A percentile compares a stretch with the other conserved stretches of the same genome.
These are phyloP conservation scores for Cladosporium sp. DNA, from an alignment of 2,329 filamentous ascomycete genomes.

Conservation along the genomic window DNA sequence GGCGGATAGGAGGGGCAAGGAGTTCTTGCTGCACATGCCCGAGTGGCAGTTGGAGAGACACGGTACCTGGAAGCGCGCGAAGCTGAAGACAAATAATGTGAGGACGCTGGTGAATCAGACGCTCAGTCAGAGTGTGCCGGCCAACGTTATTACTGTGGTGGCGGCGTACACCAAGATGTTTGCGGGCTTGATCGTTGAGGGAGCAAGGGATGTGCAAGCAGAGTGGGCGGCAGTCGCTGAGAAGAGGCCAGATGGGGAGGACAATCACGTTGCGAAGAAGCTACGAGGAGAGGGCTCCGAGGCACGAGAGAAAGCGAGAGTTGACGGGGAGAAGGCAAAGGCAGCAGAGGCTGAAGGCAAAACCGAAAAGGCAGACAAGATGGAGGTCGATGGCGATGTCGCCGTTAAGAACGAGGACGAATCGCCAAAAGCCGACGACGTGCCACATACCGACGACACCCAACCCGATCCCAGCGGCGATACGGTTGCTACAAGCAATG, in stretches of 20 bases:
- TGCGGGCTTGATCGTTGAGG: constrained; percentile 73
- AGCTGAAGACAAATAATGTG: constrained; percentile 68
- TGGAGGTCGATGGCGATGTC: constrained; percentile 14
- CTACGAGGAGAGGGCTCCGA: constrained; percentile 28
- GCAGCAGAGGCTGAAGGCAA: constrained; percentile 32
- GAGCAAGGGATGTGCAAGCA: constrained; percentile 68
- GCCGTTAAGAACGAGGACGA: constrained; percentile 9
- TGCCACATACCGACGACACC: constrained; percentile 61
- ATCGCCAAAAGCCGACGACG: constrained; percentile 16
- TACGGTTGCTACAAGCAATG: neutral
- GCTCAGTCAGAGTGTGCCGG: constrained; percentile 75
- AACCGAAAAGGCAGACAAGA: constrained; percentile 23
- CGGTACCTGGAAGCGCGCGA: constrained; percentile 69
- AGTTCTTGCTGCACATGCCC: constrained; percentile 59
- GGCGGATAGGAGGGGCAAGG: constrained; percentile 25
- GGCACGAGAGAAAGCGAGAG: constrained; percentile 20
- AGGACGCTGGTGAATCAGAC: constrained; percentile 78
- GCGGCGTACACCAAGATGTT: constrained; percentile 76
- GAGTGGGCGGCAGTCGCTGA: constrained; percentile 56
- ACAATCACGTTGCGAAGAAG: constrained; percentile 44
- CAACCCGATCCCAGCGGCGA: constrained; percentile 8
- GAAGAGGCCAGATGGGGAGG: constrained; percentile 54
- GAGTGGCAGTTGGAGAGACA: constrained; percentile 69
- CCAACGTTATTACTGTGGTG: constrained; percentile 73
- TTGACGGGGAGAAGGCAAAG: constrained; percentile 35